These are phyloP conservation scores for Malus fusca DNA, from an alignment of 306 rosid species.

Conservation along the genomic window DNA sequence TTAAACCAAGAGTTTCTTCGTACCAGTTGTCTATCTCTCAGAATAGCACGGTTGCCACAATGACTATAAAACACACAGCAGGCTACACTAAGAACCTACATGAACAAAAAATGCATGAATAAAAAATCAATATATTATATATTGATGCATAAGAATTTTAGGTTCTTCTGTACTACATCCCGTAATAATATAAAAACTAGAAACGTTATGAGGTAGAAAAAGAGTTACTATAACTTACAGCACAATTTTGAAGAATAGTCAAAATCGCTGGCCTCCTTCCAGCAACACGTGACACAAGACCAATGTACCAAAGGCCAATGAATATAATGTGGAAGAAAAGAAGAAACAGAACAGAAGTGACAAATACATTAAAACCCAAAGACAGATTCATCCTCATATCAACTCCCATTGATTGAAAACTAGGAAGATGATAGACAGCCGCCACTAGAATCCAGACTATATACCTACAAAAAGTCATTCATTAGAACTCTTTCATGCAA, in stretches of 20 bases:
- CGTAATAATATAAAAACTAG: background rate
- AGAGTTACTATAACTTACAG: slow-evolving; percentile 48
- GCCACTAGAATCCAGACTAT: slow-evolving; percentile 90
- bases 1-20: slow-evolving; percentile 56
- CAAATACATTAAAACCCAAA: slow-evolving; percentile 69
- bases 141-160: background rate
- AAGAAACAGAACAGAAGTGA: slow-evolving; percentile 87
- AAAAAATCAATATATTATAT: background rate
- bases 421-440: slow-evolving; percentile 96
- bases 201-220: background rate
- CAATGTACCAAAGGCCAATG: slow-evolving; percentile 88
- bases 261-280: slow-evolving; percentile 82
- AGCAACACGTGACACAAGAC: slow-evolving; percentile 96
- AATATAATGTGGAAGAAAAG: slow-evolving; percentile 76
- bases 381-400: slow-evolving; percentile 95
- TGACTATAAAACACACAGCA: slow-evolving; percentile 99
- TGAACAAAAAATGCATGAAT: slow-evolving; percentile 18
- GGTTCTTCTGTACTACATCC: background rate
- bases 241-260: slow-evolving; percentile 85
- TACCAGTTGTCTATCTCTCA: slow-evolving; percentile 53
- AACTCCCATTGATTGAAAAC: slow-evolving; percentile 96
- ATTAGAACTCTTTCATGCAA: slow-evolving; percentile 3
- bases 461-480: slow-evolving; percentile 52
- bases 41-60: slow-evolving; percentile 83
- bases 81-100: slow-evolving; percentile 91